Evolutionary conservation across 2,329 filamentous ascomycete species (phyloP), one percentile per base, ranked within the genome.

Genomic region (Paramyrothecium roridum): DNA sequence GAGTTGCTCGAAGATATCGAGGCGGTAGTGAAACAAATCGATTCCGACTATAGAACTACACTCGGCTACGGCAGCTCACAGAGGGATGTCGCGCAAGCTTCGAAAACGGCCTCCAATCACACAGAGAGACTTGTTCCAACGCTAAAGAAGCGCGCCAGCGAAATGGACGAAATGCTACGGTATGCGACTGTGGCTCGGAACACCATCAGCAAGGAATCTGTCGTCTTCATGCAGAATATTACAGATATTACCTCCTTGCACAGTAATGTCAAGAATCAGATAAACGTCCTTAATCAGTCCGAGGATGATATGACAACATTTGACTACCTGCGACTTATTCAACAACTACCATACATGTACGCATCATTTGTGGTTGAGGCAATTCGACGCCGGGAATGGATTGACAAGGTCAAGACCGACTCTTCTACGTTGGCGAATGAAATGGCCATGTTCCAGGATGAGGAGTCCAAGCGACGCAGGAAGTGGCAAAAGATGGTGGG

Each of bases 401-500:
- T 84, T 13, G 91, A 96, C 52, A 96, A 96, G 72, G 88, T 98
- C 70, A 91, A 89, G 67, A 82, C 84, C 2, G 95, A 98, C 65
- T 95, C 93, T 1, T 87, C 90, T 2, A 91, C 89, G 0, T 76
- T 99, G 23, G 91, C 92, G 23, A 96, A 98, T 69, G 93, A 98
- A 67, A 91, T 98, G 82, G 91, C 92, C 2, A 78, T 90, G 1
- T 93, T 96, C 60, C 91, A 95, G 66, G 93, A 97, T 57, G 95
- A 98, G 71, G 95, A 99, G 69, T 84, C 90, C 52, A 92, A 93
- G 64, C 82, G 95, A 52, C 84, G 95, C 48, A 90, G 89, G 64
- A 96, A 90, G 66, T 99, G 95, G 95, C 82, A 93, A 57, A 96
- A 92, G 66, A 88, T 84, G 61, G 88, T 96, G 49, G 91, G 90